Evolutionary conservation across 2,329 filamentous ascomycete genomes (phyloP).

Genomic region (Tolypocladium sp.): DNA sequence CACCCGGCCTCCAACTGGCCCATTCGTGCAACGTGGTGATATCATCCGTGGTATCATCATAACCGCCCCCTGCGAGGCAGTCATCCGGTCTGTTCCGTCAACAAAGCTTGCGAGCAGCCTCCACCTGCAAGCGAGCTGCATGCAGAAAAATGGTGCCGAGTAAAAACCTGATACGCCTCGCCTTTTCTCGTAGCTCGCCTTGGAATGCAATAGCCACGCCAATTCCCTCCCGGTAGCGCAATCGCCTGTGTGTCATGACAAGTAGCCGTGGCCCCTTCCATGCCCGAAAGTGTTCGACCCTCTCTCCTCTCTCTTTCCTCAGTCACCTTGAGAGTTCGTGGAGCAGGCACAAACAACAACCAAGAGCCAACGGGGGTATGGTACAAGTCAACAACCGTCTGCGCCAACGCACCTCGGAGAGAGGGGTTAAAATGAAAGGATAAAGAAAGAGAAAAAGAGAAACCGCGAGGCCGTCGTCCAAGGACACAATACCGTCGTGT

Average conservation of each 20-base stretch:
- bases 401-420: constrained; percentile 9
- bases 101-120: constrained; percentile 16
- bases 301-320: constrained; percentile 5
- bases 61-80: constrained; percentile 11
- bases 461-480: constrained; percentile 7
- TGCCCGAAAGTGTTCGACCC: not conserved
- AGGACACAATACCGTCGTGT: constrained; percentile 6
- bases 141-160: constrained; percentile 8
- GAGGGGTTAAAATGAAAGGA: constrained; percentile 6
- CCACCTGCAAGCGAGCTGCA: constrained; percentile 2
- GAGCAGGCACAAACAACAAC: constrained; percentile 18
- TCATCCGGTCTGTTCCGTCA: constrained; percentile 14
- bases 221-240: constrained; percentile 2
- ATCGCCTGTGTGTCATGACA: constrained; percentile 4
- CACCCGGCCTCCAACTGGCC: not conserved
- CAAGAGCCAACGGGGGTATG: constrained; percentile 16
- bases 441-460: constrained; percentile 7
- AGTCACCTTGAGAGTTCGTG: constrained; percentile 18
- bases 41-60: constrained; percentile 27
- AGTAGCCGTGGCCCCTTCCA: constrained; percentile 1
- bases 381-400: constrained; percentile 16
- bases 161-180: constrained; percentile 11
- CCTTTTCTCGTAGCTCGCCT: constrained; percentile 6
- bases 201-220: constrained; percentile 6
- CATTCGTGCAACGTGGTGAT: constrained; percentile 19